Conservation (phyloP, 2,329 filamentous ascomycete genomes). For the Curvularia eragrostidis region DNA sequence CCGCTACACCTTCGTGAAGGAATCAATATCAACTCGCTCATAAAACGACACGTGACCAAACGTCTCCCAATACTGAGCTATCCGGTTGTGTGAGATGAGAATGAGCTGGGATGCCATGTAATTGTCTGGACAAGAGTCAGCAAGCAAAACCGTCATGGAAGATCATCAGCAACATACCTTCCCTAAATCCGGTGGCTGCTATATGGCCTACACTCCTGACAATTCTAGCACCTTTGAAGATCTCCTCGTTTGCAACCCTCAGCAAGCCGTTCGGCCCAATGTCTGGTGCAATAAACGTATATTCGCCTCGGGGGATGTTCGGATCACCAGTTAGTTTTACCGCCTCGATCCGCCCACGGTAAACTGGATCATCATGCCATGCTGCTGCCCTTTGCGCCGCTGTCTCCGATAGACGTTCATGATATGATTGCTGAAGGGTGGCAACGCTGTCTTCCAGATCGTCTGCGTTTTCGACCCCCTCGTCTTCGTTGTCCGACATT, state of each 20-base stretch:
- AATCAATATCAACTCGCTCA: slow-evolving; percentile 56
- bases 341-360: slow-evolving; percentile 75
- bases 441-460: slow-evolving; percentile 53
- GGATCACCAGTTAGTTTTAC: slow-evolving; percentile 92
- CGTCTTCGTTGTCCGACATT: slow-evolving; percentile 19
- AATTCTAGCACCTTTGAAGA: slow-evolving; percentile 76
- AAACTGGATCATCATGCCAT: slow-evolving; percentile 49
- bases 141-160: not conserved
- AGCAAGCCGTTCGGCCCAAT: slow-evolving; percentile 72
- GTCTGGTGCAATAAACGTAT: slow-evolving; percentile 80
- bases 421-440: slow-evolving; percentile 28
- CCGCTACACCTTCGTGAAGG: slow-evolving; percentile 33
- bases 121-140: slow-evolving; percentile 62
- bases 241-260: slow-evolving; percentile 67
- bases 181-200: slow-evolving; percentile 72
- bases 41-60: slow-evolving; percentile 60
- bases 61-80: slow-evolving; percentile 82
- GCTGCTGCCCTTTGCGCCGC: not conserved
- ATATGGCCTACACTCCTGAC: slow-evolving; percentile 80
- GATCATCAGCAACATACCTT: slow-evolving; percentile 64
- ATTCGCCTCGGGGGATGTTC: slow-evolving; percentile 86
- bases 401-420: not conserved
- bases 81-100: slow-evolving; percentile 74
- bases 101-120: slow-evolving; percentile 80
- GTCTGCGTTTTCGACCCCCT: slow-evolving; percentile 24